Evolutionary conservation across 2,329 filamentous ascomycete genomes (phyloP).

Genomic region (Chaetomiaceae sp.): DNA sequence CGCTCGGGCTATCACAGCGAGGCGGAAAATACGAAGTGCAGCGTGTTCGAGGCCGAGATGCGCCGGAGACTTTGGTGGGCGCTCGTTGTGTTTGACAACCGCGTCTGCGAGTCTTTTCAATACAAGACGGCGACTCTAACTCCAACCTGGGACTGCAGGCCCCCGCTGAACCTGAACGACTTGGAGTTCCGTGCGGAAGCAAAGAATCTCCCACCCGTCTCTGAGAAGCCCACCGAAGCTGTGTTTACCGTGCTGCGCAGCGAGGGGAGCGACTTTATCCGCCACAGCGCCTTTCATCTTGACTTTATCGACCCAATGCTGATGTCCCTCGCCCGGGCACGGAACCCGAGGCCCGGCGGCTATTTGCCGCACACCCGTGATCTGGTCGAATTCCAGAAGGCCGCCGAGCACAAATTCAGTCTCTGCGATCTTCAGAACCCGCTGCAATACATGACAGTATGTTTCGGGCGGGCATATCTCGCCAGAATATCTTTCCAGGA

Average conservation of each 20-base stretch:
- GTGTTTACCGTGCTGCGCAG: constrained; percentile 37
- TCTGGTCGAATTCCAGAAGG: constrained; percentile 33
- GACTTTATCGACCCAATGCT: constrained; percentile 31
- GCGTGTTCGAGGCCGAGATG: constrained; percentile 50
- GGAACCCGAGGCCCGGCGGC: neutral
- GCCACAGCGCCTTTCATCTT: constrained; percentile 31
- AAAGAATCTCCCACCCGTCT: constrained; percentile 27
- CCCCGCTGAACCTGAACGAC: constrained; percentile 41
- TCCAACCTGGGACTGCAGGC: constrained; percentile 37
- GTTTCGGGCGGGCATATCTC: constrained; percentile 36
- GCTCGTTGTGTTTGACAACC: constrained; percentile 49
- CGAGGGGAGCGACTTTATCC: constrained; percentile 35
- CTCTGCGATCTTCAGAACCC: constrained; percentile 34
- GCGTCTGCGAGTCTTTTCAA: constrained; percentile 47
- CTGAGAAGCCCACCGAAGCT: constrained; percentile 35
- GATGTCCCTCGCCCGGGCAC: constrained; percentile 25
- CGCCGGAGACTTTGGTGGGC: constrained; percentile 58
- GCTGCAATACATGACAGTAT: constrained; percentile 37
- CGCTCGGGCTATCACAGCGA: constrained; percentile 52
- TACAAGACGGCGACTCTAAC: constrained; percentile 27
- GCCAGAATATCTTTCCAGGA: constrained; percentile 46
- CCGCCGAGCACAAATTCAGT: constrained; percentile 39
- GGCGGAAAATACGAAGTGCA: constrained; percentile 23
- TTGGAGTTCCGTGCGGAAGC: constrained; percentile 39
- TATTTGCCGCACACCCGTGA: constrained; percentile 13